Base-by-base conservation (phyloP, 164 flowering plant genomes). In the Tetrastigma voinierianum region DNA sequence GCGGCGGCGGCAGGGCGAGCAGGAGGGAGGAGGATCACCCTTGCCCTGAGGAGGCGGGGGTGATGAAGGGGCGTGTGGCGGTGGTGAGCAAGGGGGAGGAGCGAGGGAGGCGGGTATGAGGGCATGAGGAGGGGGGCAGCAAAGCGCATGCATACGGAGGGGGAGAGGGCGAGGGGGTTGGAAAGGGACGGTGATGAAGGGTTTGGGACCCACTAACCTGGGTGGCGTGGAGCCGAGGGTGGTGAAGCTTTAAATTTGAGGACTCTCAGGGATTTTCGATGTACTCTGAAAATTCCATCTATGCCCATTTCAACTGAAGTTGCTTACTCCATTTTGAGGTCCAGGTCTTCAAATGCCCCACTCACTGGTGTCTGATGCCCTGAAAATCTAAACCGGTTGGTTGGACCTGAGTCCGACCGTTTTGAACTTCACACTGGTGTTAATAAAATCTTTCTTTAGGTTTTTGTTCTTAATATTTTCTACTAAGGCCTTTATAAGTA, bases 141-240 rank as follows among this genome's bases (percentile, higher is more conserved):
- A 65, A 87, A 89, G 79, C 76, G 91, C 20, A 72, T 87, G 81
- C 91, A 85, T 73, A 68, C 83, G 1, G 96, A 87, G 74, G 78
- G 72, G 53, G 80, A 72, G 6, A 57, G 40, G 4, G 6, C 6
- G 40, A 2, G 40, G 4, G 40, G 40, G 40, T 4, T 25, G 4
- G 97, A 95, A 77, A 86, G 97, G 97, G 82, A 89, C 90, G 2
- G 97, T 86, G 51, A 79, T 82, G 88, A 78, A 71, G 43, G 91
- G 91, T 0, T n/a, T 88, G 46, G 98, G 98, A 95, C 82, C 97
- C 97, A 19, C 75, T 83, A 16, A 89, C 81, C 97, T 0, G 97
- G 97, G 16, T 94, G 97, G 97, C 86, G 81, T 7, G 87, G 77
- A n/a, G 78, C 71, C 19, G 77, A 70, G 8, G 90, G 81, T n/a